Conservation (phyloP, 1,284 basidiomycete genomes). For the Heterobasidion annosum region DNA sequence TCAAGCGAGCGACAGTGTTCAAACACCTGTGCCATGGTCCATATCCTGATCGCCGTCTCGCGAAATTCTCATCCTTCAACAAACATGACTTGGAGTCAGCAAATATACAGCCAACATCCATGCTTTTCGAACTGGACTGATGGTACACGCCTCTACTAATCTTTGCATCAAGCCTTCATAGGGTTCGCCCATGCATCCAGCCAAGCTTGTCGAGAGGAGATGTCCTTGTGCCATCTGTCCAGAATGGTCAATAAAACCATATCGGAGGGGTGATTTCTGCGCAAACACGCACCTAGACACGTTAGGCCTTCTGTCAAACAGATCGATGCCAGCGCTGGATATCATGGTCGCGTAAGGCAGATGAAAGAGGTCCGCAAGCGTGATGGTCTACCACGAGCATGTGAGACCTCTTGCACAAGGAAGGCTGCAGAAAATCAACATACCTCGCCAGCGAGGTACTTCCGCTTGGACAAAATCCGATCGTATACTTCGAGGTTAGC, state of each 20-base stretch:
- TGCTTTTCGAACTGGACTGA: too few species aligned
- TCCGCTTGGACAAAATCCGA: background rate
- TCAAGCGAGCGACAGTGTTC: too few species aligned
- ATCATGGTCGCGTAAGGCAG: constrained; percentile 21
- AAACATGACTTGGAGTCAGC: too few species aligned
- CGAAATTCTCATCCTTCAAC: too few species aligned
- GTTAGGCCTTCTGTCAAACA: constrained; percentile 21
- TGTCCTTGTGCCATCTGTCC: background rate
- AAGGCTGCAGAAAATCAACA: background rate
- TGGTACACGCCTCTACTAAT: too few species aligned
- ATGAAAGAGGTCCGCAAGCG: constrained; percentile 27
- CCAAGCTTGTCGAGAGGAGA: background rate
- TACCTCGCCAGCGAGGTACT: constrained; percentile 4
- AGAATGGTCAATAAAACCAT: background rate
- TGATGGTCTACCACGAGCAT: constrained; percentile 17
- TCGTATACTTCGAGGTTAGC: background rate
- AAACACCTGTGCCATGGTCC: too few species aligned
- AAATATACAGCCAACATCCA: too few species aligned
- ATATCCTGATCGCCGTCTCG: too few species aligned
- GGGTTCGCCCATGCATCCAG: background rate
- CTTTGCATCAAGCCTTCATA: background rate
- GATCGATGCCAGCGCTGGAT: constrained; percentile 15
- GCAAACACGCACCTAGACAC: constrained; percentile 17
- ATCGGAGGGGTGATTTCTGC: background rate
- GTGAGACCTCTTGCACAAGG: background rate